Evolutionary conservation across 805 yeast species (phyloP).

Genomic region (Clavispora asparagi): DNA sequence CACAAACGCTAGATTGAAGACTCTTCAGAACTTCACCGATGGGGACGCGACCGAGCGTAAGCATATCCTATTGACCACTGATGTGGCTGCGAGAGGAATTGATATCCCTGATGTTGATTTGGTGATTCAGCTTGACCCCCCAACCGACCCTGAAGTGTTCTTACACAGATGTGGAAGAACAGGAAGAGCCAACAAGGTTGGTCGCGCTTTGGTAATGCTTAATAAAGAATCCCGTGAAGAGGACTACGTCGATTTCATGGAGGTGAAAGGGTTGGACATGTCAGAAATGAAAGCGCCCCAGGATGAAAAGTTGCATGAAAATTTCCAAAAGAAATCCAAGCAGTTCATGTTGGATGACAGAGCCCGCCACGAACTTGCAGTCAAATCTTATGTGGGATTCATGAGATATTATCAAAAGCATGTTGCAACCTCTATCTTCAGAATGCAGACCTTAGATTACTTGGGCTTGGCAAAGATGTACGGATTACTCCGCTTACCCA

Average conservation of each 20-base stretch:
- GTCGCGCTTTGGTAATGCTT: conserved; percentile 72
- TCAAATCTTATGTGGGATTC: conserved; percentile 77
- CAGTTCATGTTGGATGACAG: conserved; percentile 69
- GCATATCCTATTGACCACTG: conserved; percentile 80
- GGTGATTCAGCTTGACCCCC: conserved; percentile 93
- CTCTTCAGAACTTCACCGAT: conserved; percentile 57
- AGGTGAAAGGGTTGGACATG: conserved; percentile 57
- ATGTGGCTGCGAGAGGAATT: conserved; percentile 97
- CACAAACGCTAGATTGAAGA: conserved; percentile 72
- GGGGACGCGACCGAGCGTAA: conserved; percentile 37
- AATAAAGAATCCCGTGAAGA: conserved; percentile 70
- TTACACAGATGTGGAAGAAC: conserved; percentile 94
- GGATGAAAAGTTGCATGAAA: conserved; percentile 21
- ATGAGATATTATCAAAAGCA: conserved; percentile 84
- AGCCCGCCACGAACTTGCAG: conserved; percentile 74
- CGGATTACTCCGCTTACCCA: conserved; percentile 79
- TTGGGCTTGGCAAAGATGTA: conserved; percentile 67
- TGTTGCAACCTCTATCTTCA: conserved; percentile 79
- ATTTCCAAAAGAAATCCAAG: conserved; percentile 21
- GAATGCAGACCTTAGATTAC: conserved; percentile 67
- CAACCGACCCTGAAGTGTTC: conserved; percentile 86
- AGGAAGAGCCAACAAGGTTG: conserved; percentile 83
- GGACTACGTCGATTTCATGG: conserved; percentile 75
- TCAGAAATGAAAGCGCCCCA: conserved; percentile 29
- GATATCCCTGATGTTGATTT: conserved; percentile 94